Base-by-base conservation (phyloP, 176 grass and related monocot species). In the Tillandsia fasciculata region DNA sequence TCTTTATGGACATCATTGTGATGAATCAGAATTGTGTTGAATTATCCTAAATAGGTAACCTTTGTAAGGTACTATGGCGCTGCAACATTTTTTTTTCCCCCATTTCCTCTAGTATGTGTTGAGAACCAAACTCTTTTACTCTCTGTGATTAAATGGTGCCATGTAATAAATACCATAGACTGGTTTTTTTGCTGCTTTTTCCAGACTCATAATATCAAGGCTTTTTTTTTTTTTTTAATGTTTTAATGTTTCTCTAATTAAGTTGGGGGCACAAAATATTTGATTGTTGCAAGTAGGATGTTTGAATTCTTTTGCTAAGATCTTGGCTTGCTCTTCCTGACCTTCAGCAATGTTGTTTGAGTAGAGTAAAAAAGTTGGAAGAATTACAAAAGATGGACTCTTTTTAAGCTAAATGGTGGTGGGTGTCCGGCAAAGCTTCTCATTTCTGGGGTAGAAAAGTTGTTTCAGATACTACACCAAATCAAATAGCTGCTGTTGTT, bases 91-190 rank as follows among this genome's bases (percentile, higher is more conserved):
- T 52, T 50, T 51, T 67, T 77, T 53, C 33, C 33, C 33, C 7
- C 33, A 42, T 42, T 42, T 42, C 33, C 33, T 42, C 4, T 42
- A 42, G n/a, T 80, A 50, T 87, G 71, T 53, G 63, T 51, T 68
- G 67, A 73, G 69, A 53, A 29, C 48, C 73, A 83, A 80, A 83
- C 81, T 53, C 76, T 10, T 83, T 79, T 65, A 51, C 69, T 33
- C 42, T 71, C 26, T 12, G 51, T 58, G 68, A 27, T 50, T 65
- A n/a, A 69, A 81, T 12, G 61, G 50, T 74, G 68, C 72, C 54
- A 6, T 76, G 68, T 59, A 87, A 87, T 83, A 83, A 87, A 80
- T 11, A 26, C 72, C 75, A 76, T 83, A 67, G 72, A 79, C 72
- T 87, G 11, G 0, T 17, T 7, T 20, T 67, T 15, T 2, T 9